Evolutionary conservation across 192 early-diverging fungal genomes (phyloP).

Genomic region (Backusella australiensis): DNA sequence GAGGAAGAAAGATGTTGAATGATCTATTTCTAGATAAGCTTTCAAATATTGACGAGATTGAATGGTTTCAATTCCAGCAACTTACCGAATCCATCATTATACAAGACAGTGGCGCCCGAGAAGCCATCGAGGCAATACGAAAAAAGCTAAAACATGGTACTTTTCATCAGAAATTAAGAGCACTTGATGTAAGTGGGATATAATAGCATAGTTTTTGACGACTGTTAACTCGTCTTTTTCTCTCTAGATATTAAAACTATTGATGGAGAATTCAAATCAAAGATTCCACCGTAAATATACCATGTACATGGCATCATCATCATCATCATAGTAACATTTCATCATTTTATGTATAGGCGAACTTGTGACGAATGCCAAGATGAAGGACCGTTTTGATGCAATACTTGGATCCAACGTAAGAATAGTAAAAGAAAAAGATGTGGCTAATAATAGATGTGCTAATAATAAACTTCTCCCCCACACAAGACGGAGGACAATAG

Average conservation of each 20-base stretch:
- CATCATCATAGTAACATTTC: no score
- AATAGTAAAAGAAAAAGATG: not conserved
- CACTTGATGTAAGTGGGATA: constrained; percentile 19
- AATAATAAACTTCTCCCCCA: not conserved
- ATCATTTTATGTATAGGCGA: constrained; percentile 3
- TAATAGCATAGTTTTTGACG: not conserved
- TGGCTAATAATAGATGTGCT: not conserved
- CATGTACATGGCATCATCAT: no score
- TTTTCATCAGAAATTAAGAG: constrained; percentile 27
- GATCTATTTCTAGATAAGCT: constrained; percentile 23
- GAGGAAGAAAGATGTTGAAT: not conserved
- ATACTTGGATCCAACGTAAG: constrained; percentile 19
- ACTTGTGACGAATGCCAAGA: constrained; percentile 29
- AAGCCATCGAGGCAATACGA: constrained; percentile 34
- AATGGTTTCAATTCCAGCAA: constrained; percentile 40
- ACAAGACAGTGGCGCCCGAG: constrained; percentile 31
- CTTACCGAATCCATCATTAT: constrained; percentile 33
- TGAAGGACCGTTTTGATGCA: constrained; percentile 30
- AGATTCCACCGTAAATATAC: constrained; percentile 10
- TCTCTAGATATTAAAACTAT: constrained; percentile 30
- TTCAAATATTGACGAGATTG: constrained; percentile 37
- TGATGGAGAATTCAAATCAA: constrained; percentile 37
- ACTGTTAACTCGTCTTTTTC: not conserved
- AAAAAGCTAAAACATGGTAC: constrained; percentile 38
- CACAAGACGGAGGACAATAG: constrained; percentile 20